phyloP scores from a whole-genome alignment of 2,329 filamentous ascomycete genomes.

The Claviceps maximensis region DNA sequence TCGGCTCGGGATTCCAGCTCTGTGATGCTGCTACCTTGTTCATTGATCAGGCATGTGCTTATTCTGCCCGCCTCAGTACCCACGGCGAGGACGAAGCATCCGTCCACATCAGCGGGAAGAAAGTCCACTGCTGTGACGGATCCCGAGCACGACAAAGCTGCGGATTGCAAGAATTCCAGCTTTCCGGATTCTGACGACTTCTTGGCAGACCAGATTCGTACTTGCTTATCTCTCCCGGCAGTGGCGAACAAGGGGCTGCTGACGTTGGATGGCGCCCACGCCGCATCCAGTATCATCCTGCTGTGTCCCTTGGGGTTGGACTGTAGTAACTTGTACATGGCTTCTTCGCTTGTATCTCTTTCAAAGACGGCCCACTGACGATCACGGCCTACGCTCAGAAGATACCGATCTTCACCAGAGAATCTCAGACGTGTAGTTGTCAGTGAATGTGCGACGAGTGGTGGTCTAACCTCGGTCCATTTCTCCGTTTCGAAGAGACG shows the following conservation, averaged over 20 bases:
- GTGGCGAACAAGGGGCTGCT: constrained; percentile 57
- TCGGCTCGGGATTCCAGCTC: constrained; percentile 22
- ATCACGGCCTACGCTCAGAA: constrained; percentile 85
- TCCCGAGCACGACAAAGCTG: constrained; percentile 39
- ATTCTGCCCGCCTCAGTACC: constrained; percentile 43
- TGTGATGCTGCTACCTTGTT: constrained; percentile 24
- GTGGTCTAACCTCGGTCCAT: constrained; percentile 79
- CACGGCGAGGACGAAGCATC: constrained; percentile 33
- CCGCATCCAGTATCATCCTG: constrained; percentile 80
- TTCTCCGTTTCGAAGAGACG: constrained; percentile 73
- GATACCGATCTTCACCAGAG: constrained; percentile 55
- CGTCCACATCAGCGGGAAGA: constrained; percentile 22
- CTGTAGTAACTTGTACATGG: constrained; percentile 43
- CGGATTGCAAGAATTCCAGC: constrained; percentile 35
- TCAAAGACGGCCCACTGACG: constrained; percentile 80
- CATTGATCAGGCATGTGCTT: constrained; percentile 27
- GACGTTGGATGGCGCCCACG: constrained; percentile 59
- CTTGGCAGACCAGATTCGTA: constrained; percentile 53
- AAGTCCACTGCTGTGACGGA: constrained; percentile 65
- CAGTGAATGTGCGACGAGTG: constrained; percentile 71
- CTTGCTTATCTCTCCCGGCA: constrained; percentile 75
- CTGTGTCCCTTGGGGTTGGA: constrained; percentile 75
- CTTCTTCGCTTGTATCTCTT: constrained; percentile 25
- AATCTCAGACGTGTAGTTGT: constrained; percentile 78
- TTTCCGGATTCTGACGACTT: constrained; percentile 16